These are phyloP conservation scores for Rubus idaeus DNA, from an alignment of 306 rosid species.

Conservation along the genomic window DNA sequence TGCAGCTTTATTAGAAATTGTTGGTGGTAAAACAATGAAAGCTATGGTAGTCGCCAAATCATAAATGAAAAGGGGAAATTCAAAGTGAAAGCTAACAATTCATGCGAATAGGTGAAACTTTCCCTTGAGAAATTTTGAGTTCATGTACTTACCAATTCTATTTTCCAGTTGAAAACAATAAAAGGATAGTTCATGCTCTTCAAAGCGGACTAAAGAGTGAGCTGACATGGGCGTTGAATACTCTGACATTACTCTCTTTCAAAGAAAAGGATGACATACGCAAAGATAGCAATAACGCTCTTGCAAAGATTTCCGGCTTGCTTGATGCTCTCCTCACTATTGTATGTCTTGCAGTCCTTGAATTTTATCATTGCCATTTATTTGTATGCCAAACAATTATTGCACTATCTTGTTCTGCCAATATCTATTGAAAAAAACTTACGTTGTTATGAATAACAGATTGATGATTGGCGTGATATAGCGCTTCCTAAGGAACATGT, in stretches of 20 bases:
- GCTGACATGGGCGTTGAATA: constrained; percentile 91
- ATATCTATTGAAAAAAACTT: not conserved
- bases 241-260: constrained; percentile 85
- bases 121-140: not conserved
- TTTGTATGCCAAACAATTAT: not conserved
- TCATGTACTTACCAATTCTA: not conserved
- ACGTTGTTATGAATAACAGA: constrained; percentile 42
- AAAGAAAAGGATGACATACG: constrained; percentile 95
- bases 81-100: not conserved
- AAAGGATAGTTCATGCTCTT: constrained; percentile 87
- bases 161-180: constrained; percentile 82
- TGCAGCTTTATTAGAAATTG: not conserved
- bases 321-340: constrained; percentile 97
- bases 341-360: constrained; percentile 49
- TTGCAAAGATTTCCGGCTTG: constrained; percentile 84
- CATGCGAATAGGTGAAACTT: not conserved
- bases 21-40: too few species aligned
- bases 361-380: not conserved
- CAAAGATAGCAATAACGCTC: constrained; percentile 66
- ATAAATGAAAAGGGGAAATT: not conserved
- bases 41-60: not conserved
- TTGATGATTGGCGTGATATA: constrained; percentile 97
- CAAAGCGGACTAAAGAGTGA: constrained; percentile 98
- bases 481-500: constrained; percentile 71
- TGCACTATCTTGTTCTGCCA: not conserved